A percentile compares a stretch with the other conserved stretches of the same genome.
Evolutionary conservation across 2,329 filamentous ascomycete species (phyloP).

Genomic region (Colletotrichum siamense): DNA sequence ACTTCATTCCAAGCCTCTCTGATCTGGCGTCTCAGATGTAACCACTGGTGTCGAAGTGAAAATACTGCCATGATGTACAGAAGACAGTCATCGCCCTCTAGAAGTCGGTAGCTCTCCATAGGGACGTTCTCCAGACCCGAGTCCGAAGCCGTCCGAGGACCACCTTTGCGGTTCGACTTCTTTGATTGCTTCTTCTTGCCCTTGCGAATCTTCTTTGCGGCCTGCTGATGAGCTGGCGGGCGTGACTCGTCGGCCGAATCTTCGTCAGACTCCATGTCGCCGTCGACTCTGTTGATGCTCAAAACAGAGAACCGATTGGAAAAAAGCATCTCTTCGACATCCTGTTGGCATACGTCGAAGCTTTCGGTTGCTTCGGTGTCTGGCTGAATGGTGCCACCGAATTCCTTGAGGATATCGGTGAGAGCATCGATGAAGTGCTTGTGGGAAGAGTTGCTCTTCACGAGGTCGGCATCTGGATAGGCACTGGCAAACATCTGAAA

Average conservation of each 20-base stretch:
- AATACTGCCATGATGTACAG: conserved; percentile 40
- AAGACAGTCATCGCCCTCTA: conserved; percentile 38
- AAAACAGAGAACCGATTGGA: neutral
- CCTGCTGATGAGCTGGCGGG: neutral
- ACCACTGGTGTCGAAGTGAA: conserved; percentile 40
- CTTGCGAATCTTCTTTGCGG: conserved; percentile 18
- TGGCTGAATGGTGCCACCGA: conserved; percentile 36
- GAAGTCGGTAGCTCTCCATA: conserved; percentile 49
- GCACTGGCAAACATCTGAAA: conserved; percentile 37
- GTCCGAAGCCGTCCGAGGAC: conserved; percentile 9
- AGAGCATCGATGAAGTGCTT: conserved; percentile 49
- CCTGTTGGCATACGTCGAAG: neutral
- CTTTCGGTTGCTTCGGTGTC: neutral
- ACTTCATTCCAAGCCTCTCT: conserved; percentile 49
- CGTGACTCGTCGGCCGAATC: neutral
- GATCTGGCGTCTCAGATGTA: conserved; percentile 40
- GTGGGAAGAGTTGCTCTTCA: conserved; percentile 44
- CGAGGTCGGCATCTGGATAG: conserved; percentile 38
- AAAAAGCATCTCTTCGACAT: neutral
- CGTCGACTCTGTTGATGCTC: neutral
- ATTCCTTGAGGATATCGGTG: conserved; percentile 35
- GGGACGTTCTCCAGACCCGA: conserved; percentile 37
- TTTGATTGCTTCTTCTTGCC: neutral
- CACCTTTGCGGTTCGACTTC: neutral
- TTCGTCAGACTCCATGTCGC: neutral